Evolutionary conservation across 1,284 basidiomycete species (phyloP).

Genomic region (Peniophora sp.): DNA sequence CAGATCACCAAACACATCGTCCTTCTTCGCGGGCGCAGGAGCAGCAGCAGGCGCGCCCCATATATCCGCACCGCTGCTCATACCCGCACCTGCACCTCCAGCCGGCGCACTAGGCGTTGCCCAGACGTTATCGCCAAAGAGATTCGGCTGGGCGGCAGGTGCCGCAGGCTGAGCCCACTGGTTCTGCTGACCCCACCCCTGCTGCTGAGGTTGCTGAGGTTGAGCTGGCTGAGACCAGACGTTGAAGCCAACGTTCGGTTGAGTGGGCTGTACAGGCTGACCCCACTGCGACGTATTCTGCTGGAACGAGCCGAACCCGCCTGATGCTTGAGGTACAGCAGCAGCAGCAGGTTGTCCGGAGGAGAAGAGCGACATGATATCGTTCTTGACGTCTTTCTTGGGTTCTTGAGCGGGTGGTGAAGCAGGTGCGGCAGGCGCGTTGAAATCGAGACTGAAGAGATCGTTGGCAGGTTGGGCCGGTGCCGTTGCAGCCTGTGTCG

Average conservation of each 20-base stretch:
- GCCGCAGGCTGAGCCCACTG: conserved; percentile 7
- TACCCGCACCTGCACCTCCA: conserved; percentile 8
- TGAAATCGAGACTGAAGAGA: conserved; percentile 84
- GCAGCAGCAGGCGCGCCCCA: conserved; percentile 20
- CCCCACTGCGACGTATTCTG: conserved; percentile 15
- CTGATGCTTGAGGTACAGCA: conserved; percentile 14
- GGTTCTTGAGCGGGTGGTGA: conserved; percentile 25
- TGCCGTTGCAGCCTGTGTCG: conserved; percentile 12
- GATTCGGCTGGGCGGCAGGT: conserved; percentile 20
- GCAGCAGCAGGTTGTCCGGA: conserved; percentile 27
- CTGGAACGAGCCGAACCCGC: conserved; percentile 17
- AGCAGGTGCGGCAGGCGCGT: conserved; percentile 37
- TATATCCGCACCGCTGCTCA: conserved; percentile 20
- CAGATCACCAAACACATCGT: conserved; percentile 73
- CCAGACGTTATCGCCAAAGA: conserved; percentile 50
- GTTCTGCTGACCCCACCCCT: conserved; percentile 2
- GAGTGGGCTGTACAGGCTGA: not conserved
- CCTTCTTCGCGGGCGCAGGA: conserved; percentile 48
- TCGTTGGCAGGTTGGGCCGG: conserved; percentile 38
- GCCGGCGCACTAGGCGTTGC: conserved; percentile 17
- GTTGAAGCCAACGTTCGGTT: not conserved
- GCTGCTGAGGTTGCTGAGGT: conserved; percentile 11
- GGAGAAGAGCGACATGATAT: conserved; percentile 85
- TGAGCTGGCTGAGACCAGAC: conserved; percentile 6
- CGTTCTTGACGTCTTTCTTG: conserved; percentile 73